Evolutionary conservation across 331 rosid species (phyloP).

Genomic region (Malus hybrid): DNA sequence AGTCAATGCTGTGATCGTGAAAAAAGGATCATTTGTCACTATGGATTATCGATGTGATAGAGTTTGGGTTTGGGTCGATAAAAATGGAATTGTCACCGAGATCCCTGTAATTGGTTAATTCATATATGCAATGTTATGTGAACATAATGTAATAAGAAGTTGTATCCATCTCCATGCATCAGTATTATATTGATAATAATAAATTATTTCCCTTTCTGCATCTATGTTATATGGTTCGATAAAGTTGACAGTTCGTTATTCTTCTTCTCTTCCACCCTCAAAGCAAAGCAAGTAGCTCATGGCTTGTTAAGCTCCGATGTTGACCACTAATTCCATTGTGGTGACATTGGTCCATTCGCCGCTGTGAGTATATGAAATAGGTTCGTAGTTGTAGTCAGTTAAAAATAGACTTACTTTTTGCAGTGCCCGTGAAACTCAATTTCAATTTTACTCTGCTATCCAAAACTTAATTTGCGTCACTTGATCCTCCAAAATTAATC

Average conservation of each 20-base stretch:
- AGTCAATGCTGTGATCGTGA: constrained; percentile 22
- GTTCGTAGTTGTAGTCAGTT: too few relatives aligned
- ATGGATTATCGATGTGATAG: constrained; percentile 19
- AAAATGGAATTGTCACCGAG: constrained; percentile 12
- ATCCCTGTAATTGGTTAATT: constrained; percentile 20
- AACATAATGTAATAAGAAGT: background rate
- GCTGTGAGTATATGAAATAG: too few relatives aligned
- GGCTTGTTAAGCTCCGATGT: too few relatives aligned
- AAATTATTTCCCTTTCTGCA: background rate
- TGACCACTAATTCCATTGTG: too few relatives aligned
- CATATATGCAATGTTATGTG: background rate
- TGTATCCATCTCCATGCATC: background rate
- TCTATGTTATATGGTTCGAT: background rate
- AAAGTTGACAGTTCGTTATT: too few relatives aligned
- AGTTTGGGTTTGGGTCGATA: constrained; percentile 39
- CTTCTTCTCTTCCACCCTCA: background rate
- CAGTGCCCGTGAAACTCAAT: too few relatives aligned
- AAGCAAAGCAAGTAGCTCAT: too few relatives aligned
- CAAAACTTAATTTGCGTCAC: too few relatives aligned
- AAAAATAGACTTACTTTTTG: too few relatives aligned
- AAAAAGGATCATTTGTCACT: constrained; percentile 10
- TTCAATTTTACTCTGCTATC: too few relatives aligned
- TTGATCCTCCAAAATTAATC: too few relatives aligned
- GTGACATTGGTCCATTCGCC: too few relatives aligned
- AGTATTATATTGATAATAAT: background rate